A percentile compares a stretch with the other conserved stretches of the same genome.
Conservation (phyloP, 2,329 filamentous ascomycete genomes). For the Amylocarpus encephaloides region DNA sequence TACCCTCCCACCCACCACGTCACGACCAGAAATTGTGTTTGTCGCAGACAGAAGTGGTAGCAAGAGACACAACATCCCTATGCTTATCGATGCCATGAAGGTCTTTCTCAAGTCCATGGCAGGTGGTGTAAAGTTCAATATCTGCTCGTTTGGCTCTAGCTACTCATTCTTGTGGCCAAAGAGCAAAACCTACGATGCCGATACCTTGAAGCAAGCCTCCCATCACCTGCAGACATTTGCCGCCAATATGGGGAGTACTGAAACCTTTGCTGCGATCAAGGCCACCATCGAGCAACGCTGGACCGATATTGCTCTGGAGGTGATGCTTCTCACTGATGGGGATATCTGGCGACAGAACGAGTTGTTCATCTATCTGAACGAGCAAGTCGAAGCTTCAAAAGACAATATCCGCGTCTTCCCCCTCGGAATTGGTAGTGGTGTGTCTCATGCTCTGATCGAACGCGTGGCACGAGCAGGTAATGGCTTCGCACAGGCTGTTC, state of each 20-base stretch:
- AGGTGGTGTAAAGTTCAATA: constrained; percentile 60
- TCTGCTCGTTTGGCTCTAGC: constrained; percentile 56
- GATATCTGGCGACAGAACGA: constrained; percentile 43
- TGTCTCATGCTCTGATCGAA: constrained; percentile 48
- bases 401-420: constrained; percentile 46
- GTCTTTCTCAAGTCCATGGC: constrained; percentile 62
- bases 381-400: constrained; percentile 35
- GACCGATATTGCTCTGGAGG: constrained; percentile 43
- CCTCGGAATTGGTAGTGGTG: constrained; percentile 46
- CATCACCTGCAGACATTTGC: constrained; percentile 37
- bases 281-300: constrained; percentile 39
- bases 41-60: constrained; percentile 67
- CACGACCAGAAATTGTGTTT: constrained; percentile 60
- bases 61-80: constrained; percentile 49
- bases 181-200: constrained; percentile 41
- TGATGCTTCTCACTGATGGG: constrained; percentile 52
- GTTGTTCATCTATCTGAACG: constrained; percentile 42
- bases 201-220: constrained; percentile 39
- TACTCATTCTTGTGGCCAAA: constrained; percentile 42
- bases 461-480: constrained; percentile 48
- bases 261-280: constrained; percentile 43
- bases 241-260: constrained; percentile 47
- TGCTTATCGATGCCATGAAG: constrained; percentile 49
- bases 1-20: constrained; percentile 41
- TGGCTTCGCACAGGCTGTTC: constrained; percentile 57